phyloP scores from a whole-genome alignment of 805 yeast species.

The Barnettozyma botsteinii region DNA sequence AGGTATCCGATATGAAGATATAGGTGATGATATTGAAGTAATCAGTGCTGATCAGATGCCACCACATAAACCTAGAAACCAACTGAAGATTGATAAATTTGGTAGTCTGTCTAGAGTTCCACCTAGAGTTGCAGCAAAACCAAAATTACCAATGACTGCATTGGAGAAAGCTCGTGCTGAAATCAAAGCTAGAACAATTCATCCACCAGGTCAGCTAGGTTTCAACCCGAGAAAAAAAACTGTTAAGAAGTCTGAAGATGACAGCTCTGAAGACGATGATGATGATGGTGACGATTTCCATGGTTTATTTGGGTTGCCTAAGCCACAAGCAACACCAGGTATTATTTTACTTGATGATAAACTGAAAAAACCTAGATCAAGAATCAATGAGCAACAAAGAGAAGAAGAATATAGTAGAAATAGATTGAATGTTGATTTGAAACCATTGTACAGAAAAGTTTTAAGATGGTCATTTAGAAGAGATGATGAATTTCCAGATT shows the following conservation, averaged over 20 bases:
- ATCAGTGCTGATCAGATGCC: background rate
- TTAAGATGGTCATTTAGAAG: conserved; percentile 72
- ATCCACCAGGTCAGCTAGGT: conserved; percentile 46
- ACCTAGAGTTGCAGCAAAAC: conserved; percentile 23
- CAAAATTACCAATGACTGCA: conserved; percentile 28
- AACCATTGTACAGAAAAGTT: conserved; percentile 64
- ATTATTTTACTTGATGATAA: conserved; percentile 29
- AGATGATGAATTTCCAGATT: conserved; percentile 53
- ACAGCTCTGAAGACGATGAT: conserved; percentile 30
- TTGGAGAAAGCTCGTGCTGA: conserved; percentile 34
- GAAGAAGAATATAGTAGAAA: conserved; percentile 76
- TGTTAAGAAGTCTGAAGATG: conserved; percentile 17
- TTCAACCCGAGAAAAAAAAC: conserved; percentile 36
- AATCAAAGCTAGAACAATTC: conserved; percentile 27
- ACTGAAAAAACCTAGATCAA: conserved; percentile 29
- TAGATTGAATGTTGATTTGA: conserved; percentile 71
- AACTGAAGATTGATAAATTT: conserved; percentile 33
- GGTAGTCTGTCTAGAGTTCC: conserved; percentile 30
- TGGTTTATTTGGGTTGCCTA: conserved; percentile 29
- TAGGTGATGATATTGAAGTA: conserved; percentile 8
- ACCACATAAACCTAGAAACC: conserved; percentile 15
- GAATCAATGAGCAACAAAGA: conserved; percentile 32
- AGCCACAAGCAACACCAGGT: conserved; percentile 19
- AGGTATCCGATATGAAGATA: background rate
- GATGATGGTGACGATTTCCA: conserved; percentile 36